Conservation (phyloP, 2,329 filamentous ascomycete species). For the Camptophora hylomeconis region DNA sequence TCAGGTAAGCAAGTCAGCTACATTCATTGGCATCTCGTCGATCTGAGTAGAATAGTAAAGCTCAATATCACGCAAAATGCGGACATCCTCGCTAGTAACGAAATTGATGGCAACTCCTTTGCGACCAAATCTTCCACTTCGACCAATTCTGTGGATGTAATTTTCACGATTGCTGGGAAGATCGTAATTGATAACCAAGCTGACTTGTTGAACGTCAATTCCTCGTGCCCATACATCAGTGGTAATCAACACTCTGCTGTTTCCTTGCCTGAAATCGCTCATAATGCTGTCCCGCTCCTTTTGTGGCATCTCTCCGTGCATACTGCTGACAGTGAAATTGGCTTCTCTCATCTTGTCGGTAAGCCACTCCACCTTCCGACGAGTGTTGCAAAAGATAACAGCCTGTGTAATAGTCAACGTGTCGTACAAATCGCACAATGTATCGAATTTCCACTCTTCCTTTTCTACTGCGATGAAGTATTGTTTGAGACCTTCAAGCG, state of each 20-base stretch:
- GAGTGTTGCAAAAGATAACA: slow-evolving; percentile 99
- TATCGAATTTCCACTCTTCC: slow-evolving; percentile 99
- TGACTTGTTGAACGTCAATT: slow-evolving; percentile 98
- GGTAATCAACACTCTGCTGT: slow-evolving; percentile 89
- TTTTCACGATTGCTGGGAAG: slow-evolving; percentile 97
- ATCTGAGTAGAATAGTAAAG: slow-evolving; percentile 94
- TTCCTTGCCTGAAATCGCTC: slow-evolving; percentile 96
- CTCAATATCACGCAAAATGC: slow-evolving; percentile 95
- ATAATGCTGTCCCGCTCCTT: slow-evolving; percentile 98
- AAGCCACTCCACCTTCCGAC: slow-evolving; percentile 97
- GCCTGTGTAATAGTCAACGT: slow-evolving; percentile 97
- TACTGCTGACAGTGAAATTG: slow-evolving; percentile 96
- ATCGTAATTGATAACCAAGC: slow-evolving; percentile 97
- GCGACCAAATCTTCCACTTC: slow-evolving; percentile 86
- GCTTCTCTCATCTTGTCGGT: slow-evolving; percentile 99
- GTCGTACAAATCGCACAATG: slow-evolving; percentile 95
- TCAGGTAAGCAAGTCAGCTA: slow-evolving; percentile 43
- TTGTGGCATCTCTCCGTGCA: slow-evolving; percentile 99
- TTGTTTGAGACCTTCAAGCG: slow-evolving; percentile 92
- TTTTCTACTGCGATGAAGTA: slow-evolving; percentile 99
- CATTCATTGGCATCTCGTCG: slow-evolving; percentile 98
- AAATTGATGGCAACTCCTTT: slow-evolving; percentile 99
- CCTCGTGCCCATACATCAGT: slow-evolving; percentile 97
- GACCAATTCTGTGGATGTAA: slow-evolving; percentile 97
- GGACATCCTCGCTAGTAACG: slow-evolving; percentile 93